phyloP scores from a whole-genome alignment of 139 green algal genomes.

The Tetraselmis striata region DNA sequence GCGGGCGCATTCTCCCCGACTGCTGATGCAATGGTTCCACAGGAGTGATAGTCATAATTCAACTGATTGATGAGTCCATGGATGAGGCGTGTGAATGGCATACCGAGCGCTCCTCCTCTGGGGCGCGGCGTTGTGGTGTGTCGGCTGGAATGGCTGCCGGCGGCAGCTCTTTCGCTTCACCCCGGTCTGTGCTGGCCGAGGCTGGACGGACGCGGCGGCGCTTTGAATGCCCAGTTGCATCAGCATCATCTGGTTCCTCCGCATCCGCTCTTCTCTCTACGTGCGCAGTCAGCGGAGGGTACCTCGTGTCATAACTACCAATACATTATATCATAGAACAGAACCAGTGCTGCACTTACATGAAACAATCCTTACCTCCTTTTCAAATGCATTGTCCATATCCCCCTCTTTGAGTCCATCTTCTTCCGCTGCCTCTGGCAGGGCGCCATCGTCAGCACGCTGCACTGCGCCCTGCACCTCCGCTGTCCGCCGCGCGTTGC shows the following conservation, averaged over 20 bases:
- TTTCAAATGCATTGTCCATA: no score
- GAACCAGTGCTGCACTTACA: no score
- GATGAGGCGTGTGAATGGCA: neutral
- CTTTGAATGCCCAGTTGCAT: neutral
- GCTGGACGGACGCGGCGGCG: neutral
- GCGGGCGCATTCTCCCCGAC: neutral
- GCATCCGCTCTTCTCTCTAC: neutral
- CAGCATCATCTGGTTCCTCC: neutral
- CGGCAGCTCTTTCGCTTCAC: neutral
- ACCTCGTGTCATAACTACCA: no score
- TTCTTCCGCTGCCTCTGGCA: no score
- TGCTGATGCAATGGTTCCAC: neutral
- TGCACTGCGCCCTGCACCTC: no score
- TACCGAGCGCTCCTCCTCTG: neutral
- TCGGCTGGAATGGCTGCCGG: neutral
- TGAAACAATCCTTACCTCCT: no score
- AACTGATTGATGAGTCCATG: no score
- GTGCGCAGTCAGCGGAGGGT: neutral
- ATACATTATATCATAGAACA: no score
- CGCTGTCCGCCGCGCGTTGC: no score
- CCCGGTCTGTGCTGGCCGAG: no score
- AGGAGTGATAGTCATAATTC: neutral
- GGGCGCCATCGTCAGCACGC: no score
- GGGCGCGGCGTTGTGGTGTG: neutral
- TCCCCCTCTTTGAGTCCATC: no score